Evolutionary conservation across 2,329 filamentous ascomycete species (phyloP).

Genomic region (Torrubiella hemipterigena): DNA sequence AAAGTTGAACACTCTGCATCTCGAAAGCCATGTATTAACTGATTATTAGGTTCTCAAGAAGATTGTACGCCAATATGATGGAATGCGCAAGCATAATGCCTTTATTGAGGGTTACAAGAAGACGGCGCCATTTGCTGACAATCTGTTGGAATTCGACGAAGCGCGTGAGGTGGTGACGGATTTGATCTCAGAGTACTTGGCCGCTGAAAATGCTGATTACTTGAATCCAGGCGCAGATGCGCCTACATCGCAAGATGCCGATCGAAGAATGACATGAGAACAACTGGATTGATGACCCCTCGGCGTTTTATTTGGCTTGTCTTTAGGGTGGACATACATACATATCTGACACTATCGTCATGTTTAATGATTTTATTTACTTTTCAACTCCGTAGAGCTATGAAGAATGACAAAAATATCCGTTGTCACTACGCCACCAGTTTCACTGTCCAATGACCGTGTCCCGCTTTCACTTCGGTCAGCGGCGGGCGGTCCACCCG

Average conservation of each 20-base stretch:
- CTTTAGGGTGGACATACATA: no score
- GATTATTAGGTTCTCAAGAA: constrained; percentile 66
- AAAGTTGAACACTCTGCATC: not conserved
- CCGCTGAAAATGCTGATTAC: constrained; percentile 84
- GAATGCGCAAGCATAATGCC: constrained; percentile 89
- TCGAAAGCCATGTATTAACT: not conserved
- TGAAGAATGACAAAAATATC: no score
- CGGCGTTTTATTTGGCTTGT: no score
- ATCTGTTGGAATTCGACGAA: constrained; percentile 89
- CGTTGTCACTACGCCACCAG: constrained; percentile 1
- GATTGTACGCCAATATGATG: constrained; percentile 84
- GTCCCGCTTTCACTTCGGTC: no score
- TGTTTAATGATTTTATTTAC: no score
- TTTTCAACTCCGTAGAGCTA: no score
- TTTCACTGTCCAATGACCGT: no score
- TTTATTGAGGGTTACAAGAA: constrained; percentile 96
- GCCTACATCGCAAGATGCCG: constrained; percentile 38
- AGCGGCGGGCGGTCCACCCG: no score
- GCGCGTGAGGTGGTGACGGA: constrained; percentile 84
- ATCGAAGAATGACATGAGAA: constrained; percentile 32
- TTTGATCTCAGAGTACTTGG: constrained; percentile 89
- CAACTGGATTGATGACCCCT: no score
- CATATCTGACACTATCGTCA: no score
- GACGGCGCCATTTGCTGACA: constrained; percentile 84
- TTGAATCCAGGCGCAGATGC: constrained; percentile 59